These are phyloP conservation scores for Hypomyces rosellus DNA, from an alignment of 2,329 filamentous ascomycete genomes.

Conservation along the genomic window DNA sequence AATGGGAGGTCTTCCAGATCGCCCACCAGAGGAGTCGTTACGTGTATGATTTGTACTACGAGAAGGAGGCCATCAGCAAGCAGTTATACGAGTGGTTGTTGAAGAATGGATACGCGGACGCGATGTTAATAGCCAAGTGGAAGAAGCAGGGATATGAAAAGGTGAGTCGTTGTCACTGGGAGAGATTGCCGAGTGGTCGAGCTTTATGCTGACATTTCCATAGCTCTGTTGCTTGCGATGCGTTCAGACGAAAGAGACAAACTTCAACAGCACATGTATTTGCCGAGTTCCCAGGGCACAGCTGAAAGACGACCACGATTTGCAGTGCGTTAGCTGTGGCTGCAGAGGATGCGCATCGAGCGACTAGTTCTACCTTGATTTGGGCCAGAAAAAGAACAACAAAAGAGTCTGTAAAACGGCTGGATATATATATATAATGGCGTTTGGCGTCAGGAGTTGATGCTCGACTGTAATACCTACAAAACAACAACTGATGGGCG, in stretches of 20 bases:
- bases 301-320: slow-evolving; percentile 81
- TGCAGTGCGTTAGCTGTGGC: slow-evolving; percentile 93
- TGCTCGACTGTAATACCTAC: not conserved
- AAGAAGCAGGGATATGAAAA: slow-evolving; percentile 99
- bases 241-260: slow-evolving; percentile 99
- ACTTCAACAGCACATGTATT: slow-evolving; percentile 96
- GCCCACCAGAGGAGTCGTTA: slow-evolving; percentile 87
- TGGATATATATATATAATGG: not conserved
- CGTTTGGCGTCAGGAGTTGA: slow-evolving; percentile 14
- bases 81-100: slow-evolving; percentile 91
- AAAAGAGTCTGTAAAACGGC: not conserved
- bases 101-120: slow-evolving; percentile 94
- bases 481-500: not conserved
- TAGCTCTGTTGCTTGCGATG: slow-evolving; percentile 91
- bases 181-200: not conserved
- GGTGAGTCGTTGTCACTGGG: slow-evolving; percentile 40
- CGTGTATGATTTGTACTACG: slow-evolving; percentile 96
- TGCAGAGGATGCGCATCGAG: slow-evolving; percentile 85
- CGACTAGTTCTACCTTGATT: slow-evolving; percentile 46
- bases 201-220: slow-evolving; percentile 19
- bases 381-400: not conserved
- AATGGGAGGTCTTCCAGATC: slow-evolving; percentile 98
- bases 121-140: slow-evolving; percentile 97
- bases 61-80: slow-evolving; percentile 92
- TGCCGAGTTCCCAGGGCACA: slow-evolving; percentile 88